Evolutionary conservation across 768 basidiomycete genomes (phyloP), one percentile per base, ranked within the genome.

Genomic region (Dioszegia crocea): DNA sequence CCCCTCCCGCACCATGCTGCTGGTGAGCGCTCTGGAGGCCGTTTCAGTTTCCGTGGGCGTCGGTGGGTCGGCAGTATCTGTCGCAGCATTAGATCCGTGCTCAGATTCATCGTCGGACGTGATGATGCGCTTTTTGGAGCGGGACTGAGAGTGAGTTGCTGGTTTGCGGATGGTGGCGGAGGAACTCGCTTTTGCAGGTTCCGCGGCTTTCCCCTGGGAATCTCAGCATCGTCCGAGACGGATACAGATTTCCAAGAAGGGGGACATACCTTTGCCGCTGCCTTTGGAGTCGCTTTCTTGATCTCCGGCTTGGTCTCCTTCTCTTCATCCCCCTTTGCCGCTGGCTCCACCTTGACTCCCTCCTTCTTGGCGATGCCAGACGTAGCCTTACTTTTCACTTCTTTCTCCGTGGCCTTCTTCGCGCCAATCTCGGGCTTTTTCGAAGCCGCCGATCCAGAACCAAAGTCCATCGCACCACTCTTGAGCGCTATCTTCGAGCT

Each of bases 381-480:
- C 9, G 9, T 29, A 3, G 27, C 16, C 29, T 48, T 48, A 3
- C 47, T 38, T 38, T 29, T 41, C 9, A 30, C 45, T 4, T 57
- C 50, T 58, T 64, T 61, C 46, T 60, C 59, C 23, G 21, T 56
- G 1, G 33, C 61, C 56, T 60, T 57, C 54, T 59, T 58, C 17
- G 31, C 26, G 16, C 21, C 12, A 12, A 14, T 27, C 17, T 24
- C 33, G 16, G 11, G n/a, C 31, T 40, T 29, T 48, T 59, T 31
- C 6, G 21, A 40, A 30, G 27, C 19, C 33, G 11, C 47, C 3
- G 47, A 40, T 24, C 50, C 46, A 27, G 31, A 48, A 17, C 53
- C 52, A 33, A 57, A 72, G 36, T 64, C 54, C 65, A 73, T 73
- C 16, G 36, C 65, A 6, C 71, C 71, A 59, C 70, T 68, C 53